Base-by-base conservation (phyloP, 352 stramenopile species). In the Globisporangium barbulae region DNA sequence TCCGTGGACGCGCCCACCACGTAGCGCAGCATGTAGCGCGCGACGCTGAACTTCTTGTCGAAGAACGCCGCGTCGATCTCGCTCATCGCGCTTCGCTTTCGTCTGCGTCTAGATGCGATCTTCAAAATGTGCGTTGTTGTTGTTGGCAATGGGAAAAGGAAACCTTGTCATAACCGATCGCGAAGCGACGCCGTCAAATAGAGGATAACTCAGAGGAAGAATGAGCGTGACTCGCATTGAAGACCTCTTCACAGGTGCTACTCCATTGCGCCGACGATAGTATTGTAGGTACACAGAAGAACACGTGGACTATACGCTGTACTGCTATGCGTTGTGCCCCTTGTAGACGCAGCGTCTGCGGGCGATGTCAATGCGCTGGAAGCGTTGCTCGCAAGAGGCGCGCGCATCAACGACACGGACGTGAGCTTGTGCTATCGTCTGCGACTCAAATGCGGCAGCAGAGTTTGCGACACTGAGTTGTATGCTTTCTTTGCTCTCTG, bases 31-130 rank as follows among this genome's bases (percentile, higher is more conserved):
- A 93, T 89, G 72, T 93, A 91, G 52, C 82, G 83, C 48, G 74
- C 48, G 44, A 75, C 83, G 65, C 71, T 93, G 67, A 95, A 95
- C 63, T 90, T 90, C 69, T 93, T 93, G 76, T 92, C 82, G 64
- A 87, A 93, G 72, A 92, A 93, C 59, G 69, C 69, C 12, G 83
- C 60, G 64, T 95, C 86, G 65, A 93, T 93, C 60, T 72, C 73
- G 53, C 76, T 76, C 78, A 89, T 90, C 31, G 5, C 70, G 53
- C 8, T 53, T 25, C 33, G 33, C 37, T 48, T 21, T 10, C 33
- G 8, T 8, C 48, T 42, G 22, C 5, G 17, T 35, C 33, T 31
- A 7, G 2, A 6, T 58, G n/a, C n/a, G 21, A 44, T 31, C 33
- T 5, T 25, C 6, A 39, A 21, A 10, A 48, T n/a, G 30, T 3